Evolutionary conservation across 768 basidiomycete species (phyloP).

Genomic region (Boletales sp.): DNA sequence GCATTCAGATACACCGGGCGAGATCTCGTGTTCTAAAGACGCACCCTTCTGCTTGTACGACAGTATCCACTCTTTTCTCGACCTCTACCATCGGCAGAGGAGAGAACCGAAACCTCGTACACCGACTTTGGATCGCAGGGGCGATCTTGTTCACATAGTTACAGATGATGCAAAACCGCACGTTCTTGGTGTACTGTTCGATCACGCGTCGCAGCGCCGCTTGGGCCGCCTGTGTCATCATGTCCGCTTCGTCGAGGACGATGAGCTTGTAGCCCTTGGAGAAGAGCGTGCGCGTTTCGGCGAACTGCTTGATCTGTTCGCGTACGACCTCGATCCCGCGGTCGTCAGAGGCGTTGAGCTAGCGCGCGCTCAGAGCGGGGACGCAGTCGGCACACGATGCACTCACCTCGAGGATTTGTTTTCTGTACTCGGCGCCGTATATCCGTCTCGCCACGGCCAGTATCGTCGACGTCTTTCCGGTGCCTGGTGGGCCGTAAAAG

Average conservation of each 20-base stretch:
- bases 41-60: conserved; percentile 84
- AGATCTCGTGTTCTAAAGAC: conserved; percentile 16
- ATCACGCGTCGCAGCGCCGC: conserved; percentile 95
- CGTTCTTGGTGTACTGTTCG: conserved; percentile 98
- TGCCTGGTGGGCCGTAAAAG: conserved; percentile 98
- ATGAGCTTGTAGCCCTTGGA: conserved; percentile 97
- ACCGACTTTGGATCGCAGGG: conserved; percentile 97
- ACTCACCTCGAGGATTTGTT: conserved; percentile 89
- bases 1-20: neutral
- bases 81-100: conserved; percentile 85
- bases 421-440: conserved; percentile 82
- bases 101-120: conserved; percentile 96
- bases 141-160: conserved; percentile 99
- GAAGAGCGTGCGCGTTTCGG: conserved; percentile 88
- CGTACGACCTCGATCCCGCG: conserved; percentile 98
- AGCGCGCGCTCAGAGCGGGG: conserved; percentile 1
- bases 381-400: neutral
- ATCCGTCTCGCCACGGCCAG: conserved; percentile 92
- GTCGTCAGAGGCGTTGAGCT: conserved; percentile 98
- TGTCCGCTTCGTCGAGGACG: conserved; percentile 98
- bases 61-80: conserved; percentile 71
- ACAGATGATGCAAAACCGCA: conserved; percentile 99
- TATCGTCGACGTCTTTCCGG: conserved; percentile 97
- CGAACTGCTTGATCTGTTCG: conserved; percentile 98
- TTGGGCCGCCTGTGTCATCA: conserved; percentile 99